These are phyloP conservation scores for Penicillium sp. DNA, from an alignment of 2,329 filamentous ascomycete species.

Conservation along the genomic window DNA sequence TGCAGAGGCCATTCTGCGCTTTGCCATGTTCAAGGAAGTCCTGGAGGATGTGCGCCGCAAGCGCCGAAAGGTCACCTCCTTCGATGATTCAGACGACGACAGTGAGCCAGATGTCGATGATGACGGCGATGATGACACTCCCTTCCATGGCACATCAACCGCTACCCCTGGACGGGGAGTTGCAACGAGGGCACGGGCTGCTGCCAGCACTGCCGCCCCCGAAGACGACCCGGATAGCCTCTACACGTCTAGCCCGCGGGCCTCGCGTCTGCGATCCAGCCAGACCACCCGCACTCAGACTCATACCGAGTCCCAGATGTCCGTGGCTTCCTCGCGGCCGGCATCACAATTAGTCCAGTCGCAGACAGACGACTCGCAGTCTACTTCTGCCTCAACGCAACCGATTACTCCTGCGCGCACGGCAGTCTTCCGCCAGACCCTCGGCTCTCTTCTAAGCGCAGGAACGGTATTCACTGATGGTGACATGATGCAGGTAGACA, in stretches of 20 bases:
- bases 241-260: slow-evolving; percentile 54
- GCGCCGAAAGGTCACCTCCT: slow-evolving; percentile 74
- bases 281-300: slow-evolving; percentile 44
- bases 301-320: slow-evolving; percentile 57
- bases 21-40: slow-evolving; percentile 96
- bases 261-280: slow-evolving; percentile 39
- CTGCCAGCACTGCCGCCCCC: slow-evolving; percentile 49
- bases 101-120: slow-evolving; percentile 44
- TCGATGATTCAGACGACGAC: slow-evolving; percentile 58
- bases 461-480: slow-evolving; percentile 72
- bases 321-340: slow-evolving; percentile 77
- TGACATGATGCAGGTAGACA: slow-evolving; percentile 75
- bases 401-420: slow-evolving; percentile 60
- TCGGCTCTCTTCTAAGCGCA: slow-evolving; percentile 81
- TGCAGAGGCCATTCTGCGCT: slow-evolving; percentile 86
- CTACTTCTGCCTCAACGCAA: slow-evolving; percentile 44
- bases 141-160: slow-evolving; percentile 25
- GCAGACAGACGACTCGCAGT: slow-evolving; percentile 42
- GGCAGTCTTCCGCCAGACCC: slow-evolving; percentile 71
- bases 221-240: slow-evolving; percentile 57
- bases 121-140: slow-evolving; percentile 30
- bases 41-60: slow-evolving; percentile 76
- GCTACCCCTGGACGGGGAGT: slow-evolving; percentile 33
- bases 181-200: slow-evolving; percentile 36
- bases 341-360: slow-evolving; percentile 68